phyloP scores from a whole-genome alignment of 352 stramenopile genomes.

The Saprolegnia diclina region DNA sequence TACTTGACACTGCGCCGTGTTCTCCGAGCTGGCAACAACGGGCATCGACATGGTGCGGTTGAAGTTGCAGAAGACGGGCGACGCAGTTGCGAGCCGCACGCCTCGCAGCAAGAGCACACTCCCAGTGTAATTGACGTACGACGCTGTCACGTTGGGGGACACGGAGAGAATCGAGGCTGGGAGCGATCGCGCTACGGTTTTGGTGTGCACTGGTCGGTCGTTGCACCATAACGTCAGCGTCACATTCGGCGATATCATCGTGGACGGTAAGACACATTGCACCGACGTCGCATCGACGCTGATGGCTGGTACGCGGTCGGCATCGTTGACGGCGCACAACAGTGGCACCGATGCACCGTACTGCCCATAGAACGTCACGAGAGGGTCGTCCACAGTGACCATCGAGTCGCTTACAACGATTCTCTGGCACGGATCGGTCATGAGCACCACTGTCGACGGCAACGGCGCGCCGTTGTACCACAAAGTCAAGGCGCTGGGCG shows the following conservation, averaged over 20 bases:
- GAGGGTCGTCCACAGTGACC: not conserved
- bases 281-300: no score
- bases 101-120: no score
- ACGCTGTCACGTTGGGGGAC: not conserved
- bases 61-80: not conserved
- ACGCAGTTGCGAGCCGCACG: no score
- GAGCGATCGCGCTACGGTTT: not conserved
- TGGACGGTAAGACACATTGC: no score
- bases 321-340: not conserved
- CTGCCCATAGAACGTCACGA: conserved; percentile 1
- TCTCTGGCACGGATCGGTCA: not conserved
- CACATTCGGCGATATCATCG: no score
- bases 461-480: not conserved
- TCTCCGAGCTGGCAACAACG: not conserved
- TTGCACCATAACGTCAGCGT: not conserved
- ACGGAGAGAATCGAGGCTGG: not conserved
- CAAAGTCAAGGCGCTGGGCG: no score
- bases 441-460: not conserved
- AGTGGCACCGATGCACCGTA: not conserved
- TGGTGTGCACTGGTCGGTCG: not conserved
- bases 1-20: not conserved
- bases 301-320: no score
- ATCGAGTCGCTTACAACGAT: not conserved
- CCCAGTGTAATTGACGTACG: not conserved
- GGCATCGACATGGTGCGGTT: not conserved